phyloP scores from a whole-genome alignment of 2,329 filamentous ascomycete genomes.

The Tricladium varicosporioides region DNA sequence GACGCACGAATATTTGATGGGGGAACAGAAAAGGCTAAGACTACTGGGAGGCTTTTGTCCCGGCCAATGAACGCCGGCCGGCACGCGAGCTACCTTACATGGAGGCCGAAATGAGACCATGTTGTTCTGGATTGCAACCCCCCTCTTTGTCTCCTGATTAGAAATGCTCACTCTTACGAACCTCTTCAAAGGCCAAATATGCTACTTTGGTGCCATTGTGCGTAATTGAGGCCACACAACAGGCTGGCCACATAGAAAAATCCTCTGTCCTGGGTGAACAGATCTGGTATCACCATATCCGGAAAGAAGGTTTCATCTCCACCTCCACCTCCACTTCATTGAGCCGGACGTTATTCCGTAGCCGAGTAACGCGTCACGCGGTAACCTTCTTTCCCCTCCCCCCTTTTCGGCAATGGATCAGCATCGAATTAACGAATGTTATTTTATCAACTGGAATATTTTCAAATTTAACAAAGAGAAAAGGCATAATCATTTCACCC shows the following conservation, averaged over 20 bases:
- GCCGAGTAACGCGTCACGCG: not conserved
- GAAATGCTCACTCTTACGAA: not conserved
- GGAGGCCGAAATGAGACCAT: not conserved
- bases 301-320: not conserved
- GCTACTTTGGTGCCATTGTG: too few species aligned
- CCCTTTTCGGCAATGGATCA: not conserved
- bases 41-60: not conserved
- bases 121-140: not conserved
- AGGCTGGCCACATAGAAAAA: too few species aligned
- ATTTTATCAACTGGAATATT: too few species aligned
- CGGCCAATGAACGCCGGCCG: not conserved
- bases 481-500: too few species aligned
- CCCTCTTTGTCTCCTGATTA: not conserved
- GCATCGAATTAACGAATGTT: not conserved
- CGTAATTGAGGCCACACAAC: too few species aligned
- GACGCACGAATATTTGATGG: not conserved
- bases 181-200: not conserved
- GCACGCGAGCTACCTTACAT: not conserved
- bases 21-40: not conserved
- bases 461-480: too few species aligned
- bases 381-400: not conserved
- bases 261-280: too few species aligned
- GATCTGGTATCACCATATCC: not conserved
- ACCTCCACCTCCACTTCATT: not conserved
- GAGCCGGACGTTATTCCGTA: not conserved